Percentiles rank a stretch among this genome's conserved stretches.
phyloP scores from a whole-genome alignment of 2,329 filamentous ascomycete species.

The Scorias spongiosa region DNA sequence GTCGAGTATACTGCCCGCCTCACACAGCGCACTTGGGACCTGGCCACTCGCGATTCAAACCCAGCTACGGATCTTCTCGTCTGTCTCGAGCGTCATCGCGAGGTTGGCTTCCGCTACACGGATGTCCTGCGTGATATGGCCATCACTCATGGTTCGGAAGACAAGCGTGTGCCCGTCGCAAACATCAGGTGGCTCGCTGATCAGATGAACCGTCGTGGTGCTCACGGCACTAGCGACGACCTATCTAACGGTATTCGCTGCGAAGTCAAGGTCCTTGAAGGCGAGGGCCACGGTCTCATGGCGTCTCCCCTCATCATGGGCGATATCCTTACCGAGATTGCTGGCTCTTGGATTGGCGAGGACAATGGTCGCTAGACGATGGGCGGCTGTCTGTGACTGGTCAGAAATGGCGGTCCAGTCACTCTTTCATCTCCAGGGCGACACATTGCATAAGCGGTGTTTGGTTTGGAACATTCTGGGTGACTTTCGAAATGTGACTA shows the following conservation, averaged over 20 bases:
- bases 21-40: slow-evolving; percentile 86
- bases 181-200: slow-evolving; percentile 92
- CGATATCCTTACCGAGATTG: slow-evolving; percentile 84
- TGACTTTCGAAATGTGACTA: too few relatives aligned
- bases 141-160: slow-evolving; percentile 84
- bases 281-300: slow-evolving; percentile 92
- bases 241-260: slow-evolving; percentile 31
- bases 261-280: slow-evolving; percentile 78
- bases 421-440: too few relatives aligned
- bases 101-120: slow-evolving; percentile 91
- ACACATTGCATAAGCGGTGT: too few relatives aligned
- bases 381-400: too few relatives aligned
- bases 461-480: too few relatives aligned
- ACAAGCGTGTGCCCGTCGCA: slow-evolving; percentile 82
- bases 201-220: slow-evolving; percentile 48
- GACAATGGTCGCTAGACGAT: not conserved
- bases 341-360: slow-evolving; percentile 55
- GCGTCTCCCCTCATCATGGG: slow-evolving; percentile 88
- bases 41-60: slow-evolving; percentile 81
- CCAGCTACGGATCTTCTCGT: slow-evolving; percentile 86
- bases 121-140: slow-evolving; percentile 85
- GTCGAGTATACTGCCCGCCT: slow-evolving; percentile 67
- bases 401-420: too few relatives aligned
- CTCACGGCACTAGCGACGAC: slow-evolving; percentile 1
- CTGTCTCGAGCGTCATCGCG: slow-evolving; percentile 77